Base-by-base conservation (phyloP, 257 asterid genomes). In the Fraxinus excelsior region DNA sequence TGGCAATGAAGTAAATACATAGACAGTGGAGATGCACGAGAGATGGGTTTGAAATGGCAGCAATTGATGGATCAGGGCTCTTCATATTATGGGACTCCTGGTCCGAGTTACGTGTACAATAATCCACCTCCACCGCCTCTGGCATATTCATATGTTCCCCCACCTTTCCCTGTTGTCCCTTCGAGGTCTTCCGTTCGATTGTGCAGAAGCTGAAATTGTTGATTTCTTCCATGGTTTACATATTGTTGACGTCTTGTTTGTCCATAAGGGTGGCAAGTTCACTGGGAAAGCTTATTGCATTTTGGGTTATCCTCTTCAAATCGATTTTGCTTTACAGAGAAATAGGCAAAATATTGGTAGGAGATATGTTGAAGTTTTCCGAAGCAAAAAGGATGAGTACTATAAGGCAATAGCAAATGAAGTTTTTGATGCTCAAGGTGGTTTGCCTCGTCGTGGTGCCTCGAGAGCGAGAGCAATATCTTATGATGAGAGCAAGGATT, bases 291-390 rank as follows among this genome's bases (percentile, higher is more conserved):
- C 94, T 67, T 95, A 82, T 76, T 89, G 94, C 74, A 92, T 93
- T 70, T 79, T 95, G 85, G 96, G 99, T 10, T 90, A 95, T 68
- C 96, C 98, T 65, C 89, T 88, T 71, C 98, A 95, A 78, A 88
- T 95, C 28, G 96, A 95, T 84, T 91, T 86, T 68, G 97, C 99
- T 69, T 88, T 95, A 26, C 96, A 92, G 87, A 87, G 96, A 86
- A 92, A 94, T 73, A 85, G 91, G 81, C 95, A 90, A 70, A 92
- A 90, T 76, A 94, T 94, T 44, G 98, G 99, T 35, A 81, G 95
- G 87, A 90, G 99, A 84, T 95, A 95, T 74, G 96, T 95, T 53
- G 99, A 92, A 87, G 99, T 95, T 80, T 92, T 92, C 78, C 85
- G 90, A 80, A 88, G 98, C 82, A 85, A 90, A 79, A 92, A 88